These are phyloP conservation scores for Haplosporangium sp. DNA, from an alignment of 371 early-diverging fungal genomes.

Conservation along the genomic window DNA sequence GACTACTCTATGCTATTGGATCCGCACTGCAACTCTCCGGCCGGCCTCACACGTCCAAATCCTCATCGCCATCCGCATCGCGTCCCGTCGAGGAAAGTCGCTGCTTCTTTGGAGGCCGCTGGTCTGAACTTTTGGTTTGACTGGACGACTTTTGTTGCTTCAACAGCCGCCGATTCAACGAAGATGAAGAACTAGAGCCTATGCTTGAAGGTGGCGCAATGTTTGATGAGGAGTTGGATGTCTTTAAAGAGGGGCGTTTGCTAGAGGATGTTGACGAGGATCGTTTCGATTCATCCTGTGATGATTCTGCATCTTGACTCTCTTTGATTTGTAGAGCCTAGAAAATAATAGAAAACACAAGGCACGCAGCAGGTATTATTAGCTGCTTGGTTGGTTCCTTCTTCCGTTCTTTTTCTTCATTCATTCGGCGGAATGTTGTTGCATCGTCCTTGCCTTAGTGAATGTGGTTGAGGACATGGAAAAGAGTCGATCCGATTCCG, in stretches of 20 bases:
- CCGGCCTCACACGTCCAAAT: conserved; percentile 41
- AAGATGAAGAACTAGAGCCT: conserved; percentile 22
- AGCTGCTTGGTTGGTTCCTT: neutral
- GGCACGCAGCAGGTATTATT: neutral
- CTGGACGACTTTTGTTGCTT: conserved; percentile 42
- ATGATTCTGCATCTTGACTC: conserved; percentile 66
- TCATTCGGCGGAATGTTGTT: too few relatives aligned
- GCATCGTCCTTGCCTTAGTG: conserved; percentile 61
- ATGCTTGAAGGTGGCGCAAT: conserved; percentile 12
- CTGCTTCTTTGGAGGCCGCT: conserved; percentile 47
- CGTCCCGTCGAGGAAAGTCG: conserved; percentile 47
- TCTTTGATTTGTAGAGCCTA: conserved; percentile 70
- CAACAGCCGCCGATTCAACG: conserved; percentile 32
- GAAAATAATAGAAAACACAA: neutral
- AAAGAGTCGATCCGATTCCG: conserved; percentile 71
- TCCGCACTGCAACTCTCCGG: too few relatives aligned
- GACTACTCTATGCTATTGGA: too few relatives aligned
- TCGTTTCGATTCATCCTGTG: conserved; percentile 61
- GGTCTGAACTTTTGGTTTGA: conserved; percentile 24
- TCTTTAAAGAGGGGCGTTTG: conserved; percentile 42
- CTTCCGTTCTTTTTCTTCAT: neutral
- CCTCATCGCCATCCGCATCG: conserved; percentile 48
- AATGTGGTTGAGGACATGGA: conserved; percentile 74
- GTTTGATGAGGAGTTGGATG: conserved; percentile 24
- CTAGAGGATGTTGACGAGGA: conserved; percentile 20